Base-by-base conservation (phyloP, 345 rosid genomes). In the Geranium rotundifolium region DNA sequence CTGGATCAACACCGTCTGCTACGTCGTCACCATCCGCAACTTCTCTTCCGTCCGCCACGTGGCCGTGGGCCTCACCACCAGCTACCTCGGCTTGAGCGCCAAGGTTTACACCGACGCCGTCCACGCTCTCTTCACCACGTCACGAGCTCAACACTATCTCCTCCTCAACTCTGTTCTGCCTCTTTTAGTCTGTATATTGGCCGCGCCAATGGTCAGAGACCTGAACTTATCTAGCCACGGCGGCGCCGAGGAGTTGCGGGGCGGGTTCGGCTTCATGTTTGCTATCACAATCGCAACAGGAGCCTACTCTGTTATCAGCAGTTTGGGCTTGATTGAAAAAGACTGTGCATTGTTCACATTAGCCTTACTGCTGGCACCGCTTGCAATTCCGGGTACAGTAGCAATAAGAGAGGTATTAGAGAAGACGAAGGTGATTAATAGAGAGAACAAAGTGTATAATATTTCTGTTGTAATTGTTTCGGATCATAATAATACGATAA, bases 1-100 rank as follows among this genome's bases (percentile, higher is more conserved):
- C 46, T 92, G 97, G 97, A 79, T 92, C 75, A 92, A 92, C 77
- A 89, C 98, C 0, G 98, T 85, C 17, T 82, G 85, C 46, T 89
- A 84, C 60, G 64, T 83, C 1, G 85, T 81, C 0, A 70, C 74
- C 0, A 92, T 87, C 23, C 66, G 68, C 1, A 84, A 78, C 56
- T 87, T 89, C 62, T 82, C 91, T 0, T 19, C 57, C 19, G 72
- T 83, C 29, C 81, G 82, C 16, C 95, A 87, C 56, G 79, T 85
- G 0, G 89, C 89, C 0, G 85, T 83, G 0, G 99, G 99, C n/a
- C 65, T 93, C 52, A 79, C 81, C 39, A 72, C 89, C 0, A 86
- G 97, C 68, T 93, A 88, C 65, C 81, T 77, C 56, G 97, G 97
- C 17, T 71, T 93, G 56, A 88, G 91, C 27, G 91, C 95, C 27